Base-by-base conservation (phyloP, 2,329 filamentous ascomycete species). In the Chrysosphaeria jannelii region DNA sequence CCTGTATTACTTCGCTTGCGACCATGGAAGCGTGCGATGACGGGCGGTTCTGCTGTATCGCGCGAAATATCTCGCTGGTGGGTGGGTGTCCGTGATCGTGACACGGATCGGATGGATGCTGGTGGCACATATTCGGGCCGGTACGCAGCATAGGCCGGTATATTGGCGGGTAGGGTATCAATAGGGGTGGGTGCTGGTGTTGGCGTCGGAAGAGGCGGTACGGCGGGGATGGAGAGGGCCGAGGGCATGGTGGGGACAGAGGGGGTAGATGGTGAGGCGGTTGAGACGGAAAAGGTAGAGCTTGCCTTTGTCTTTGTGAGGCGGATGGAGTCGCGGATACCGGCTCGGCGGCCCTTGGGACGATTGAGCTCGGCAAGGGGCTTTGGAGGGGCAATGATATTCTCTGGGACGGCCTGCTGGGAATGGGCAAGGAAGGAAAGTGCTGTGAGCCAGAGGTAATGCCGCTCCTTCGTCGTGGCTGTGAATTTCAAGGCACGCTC, bases 401-500 rank as follows among this genome's bases (percentile, higher is more conserved):
- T 60, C 24, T 85, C 74, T 2, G 75, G 72, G 5, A 81, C 56
- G 1, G 69, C 66, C 36, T 81, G 69, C 10, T 69, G 63, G 1
- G 79, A 89, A 39, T 91, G 78, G 8, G 81, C 79, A 15, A 97
- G 53, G 57, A 93, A 97, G 0, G 79, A 90, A 11, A 97, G 51
- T 1, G 85, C 76, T 11, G 76, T 91, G 27, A 97, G 50, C 85
- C 85, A 97, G 23, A 91, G 49, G 37, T 88, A 89, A 42, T 97
- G 85, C 10, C 85, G 65, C 33, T 93, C 85, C 16, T 67, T 51
- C 12, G 64, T 69, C 10, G 57, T 51, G 0, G 85, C 75, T 0
- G 85, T 97, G 41, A 97, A 93, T 40, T 97, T 97, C 27, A 97
- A 54, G 2, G 85, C 85, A 34, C 85, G 62, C 35, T 89, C 70